Conservation (phyloP, 495 filamentous ascomycete genomes). For the Neurospora tetrasperma region DNA sequence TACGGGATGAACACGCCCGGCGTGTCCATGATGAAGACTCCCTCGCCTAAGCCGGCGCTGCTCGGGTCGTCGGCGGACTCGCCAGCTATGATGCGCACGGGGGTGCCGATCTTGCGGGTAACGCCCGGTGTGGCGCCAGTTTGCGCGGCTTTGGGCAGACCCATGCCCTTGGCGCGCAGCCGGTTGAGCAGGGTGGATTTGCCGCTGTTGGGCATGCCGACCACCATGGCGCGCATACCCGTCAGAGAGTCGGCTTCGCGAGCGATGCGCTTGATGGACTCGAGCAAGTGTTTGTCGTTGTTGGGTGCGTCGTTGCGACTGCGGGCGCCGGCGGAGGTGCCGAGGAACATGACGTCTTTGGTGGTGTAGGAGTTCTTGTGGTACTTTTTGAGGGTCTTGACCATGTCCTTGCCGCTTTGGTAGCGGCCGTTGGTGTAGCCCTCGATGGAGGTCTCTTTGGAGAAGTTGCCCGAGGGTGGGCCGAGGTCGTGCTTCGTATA, state of each 20-base stretch:
- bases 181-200: conserved; percentile 88
- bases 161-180: conserved; percentile 57
- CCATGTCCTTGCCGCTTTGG: conserved; percentile 3
- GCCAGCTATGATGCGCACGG: conserved; percentile 59
- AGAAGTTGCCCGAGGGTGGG: conserved; percentile 5
- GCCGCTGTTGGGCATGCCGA: conserved; percentile 95
- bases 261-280: conserved; percentile 23
- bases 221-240: conserved; percentile 71
- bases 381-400: conserved; percentile 13
- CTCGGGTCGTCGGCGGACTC: conserved; percentile 8
- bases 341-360: conserved; percentile 49
- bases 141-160: conserved; percentile 59
- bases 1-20: conserved; percentile 89
- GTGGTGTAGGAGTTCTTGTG: conserved; percentile 17
- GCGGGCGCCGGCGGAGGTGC: conserved; percentile 31
- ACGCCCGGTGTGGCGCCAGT: conserved; percentile 85
- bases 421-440: background rate
- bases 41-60: conserved; percentile 27
- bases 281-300: conserved; percentile 16
- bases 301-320: background rate
- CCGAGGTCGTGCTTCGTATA: conserved; percentile 87
- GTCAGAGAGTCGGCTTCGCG: conserved; percentile 23
- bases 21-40: conserved; percentile 43
- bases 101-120: conserved; percentile 71
- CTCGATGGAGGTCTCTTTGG: background rate